Evolutionary conservation across 441 rosid genomes (phyloP), one percentile per base, ranked within the genome.

Genomic region (Francoa sonchifolia): DNA sequence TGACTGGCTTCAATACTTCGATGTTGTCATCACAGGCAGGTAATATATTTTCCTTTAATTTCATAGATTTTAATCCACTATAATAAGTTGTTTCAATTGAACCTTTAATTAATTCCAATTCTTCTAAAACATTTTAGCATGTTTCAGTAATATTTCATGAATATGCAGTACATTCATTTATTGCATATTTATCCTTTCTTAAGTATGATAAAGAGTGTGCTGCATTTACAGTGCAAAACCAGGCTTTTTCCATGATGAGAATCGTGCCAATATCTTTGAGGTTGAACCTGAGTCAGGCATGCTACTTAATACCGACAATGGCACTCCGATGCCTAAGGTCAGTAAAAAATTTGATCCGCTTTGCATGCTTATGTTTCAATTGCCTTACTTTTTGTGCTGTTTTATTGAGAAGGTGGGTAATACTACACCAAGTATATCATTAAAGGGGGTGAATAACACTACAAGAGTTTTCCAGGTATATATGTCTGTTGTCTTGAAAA

Each of bases 11-110:
- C 74, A 68, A 57, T 74, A 78, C 68, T 90, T 90, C 59, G 94
- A 82, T 62, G 79, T 82, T 27, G 86, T 90, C 48, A 82, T 90
- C 64, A 86, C 99, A 41, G 99, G 96, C 75, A 82, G 99, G 99
- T 82, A 1, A 39, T 39, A 33, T 34, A 46, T 55, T 48, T 35
- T 37, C 19, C 34, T 26, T 39, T 33, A 7, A 9, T 21, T 33
- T 27, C 19, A 33, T 39, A 39, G 28, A 26, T 40, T 28, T 19
- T 46, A 34, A 25, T 14, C 11, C 25, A 10, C 44, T 36, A 15
- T 17, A 0, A 13, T n/a, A n/a, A n/a, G n/a, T n/a, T n/a, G n/a
- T n/a, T n/a, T n/a, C n/a, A n/a, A n/a, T n/a, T n/a, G n/a, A n/a
- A n/a, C n/a, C n/a, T n/a, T n/a, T n/a, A n/a, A n/a, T n/a, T n/a